Evolutionary conservation across 2,329 filamentous ascomycete species (phyloP).

Genomic region (Aaosphaeria arxii): DNA sequence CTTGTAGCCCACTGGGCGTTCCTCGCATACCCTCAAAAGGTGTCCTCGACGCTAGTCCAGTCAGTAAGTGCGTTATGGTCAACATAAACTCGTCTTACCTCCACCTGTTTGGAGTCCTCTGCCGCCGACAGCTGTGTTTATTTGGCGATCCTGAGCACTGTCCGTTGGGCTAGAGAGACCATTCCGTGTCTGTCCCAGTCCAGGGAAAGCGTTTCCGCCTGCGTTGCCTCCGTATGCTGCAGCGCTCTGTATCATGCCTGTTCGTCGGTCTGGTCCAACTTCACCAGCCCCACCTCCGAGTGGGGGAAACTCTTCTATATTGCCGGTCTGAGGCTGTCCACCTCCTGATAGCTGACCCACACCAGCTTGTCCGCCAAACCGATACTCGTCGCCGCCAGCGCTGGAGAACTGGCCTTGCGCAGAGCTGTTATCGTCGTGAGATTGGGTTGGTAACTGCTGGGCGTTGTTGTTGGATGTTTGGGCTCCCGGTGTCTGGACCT

Average conservation of each 20-base stretch:
- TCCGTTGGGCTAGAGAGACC: constrained; percentile 39
- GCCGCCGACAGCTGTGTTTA: constrained; percentile 28
- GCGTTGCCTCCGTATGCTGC: constrained; percentile 40
- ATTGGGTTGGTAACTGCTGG: constrained; percentile 42
- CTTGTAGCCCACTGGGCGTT: constrained; percentile 28
- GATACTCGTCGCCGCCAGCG: constrained; percentile 53
- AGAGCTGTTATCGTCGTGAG: constrained; percentile 34
- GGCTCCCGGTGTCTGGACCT: constrained; percentile 34
- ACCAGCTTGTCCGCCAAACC: constrained; percentile 55
- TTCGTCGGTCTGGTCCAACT: constrained; percentile 49
- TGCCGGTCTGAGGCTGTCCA: constrained; percentile 53
- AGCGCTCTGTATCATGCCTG: constrained; percentile 50
- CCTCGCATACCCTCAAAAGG: constrained; percentile 31
- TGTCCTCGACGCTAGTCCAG: constrained; percentile 20
- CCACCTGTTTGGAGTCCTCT: constrained; percentile 20
- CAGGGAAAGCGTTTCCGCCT: constrained; percentile 39
- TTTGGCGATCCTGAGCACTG: constrained; percentile 31
- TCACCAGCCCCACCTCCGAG: constrained; percentile 53
- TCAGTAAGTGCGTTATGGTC: constrained; percentile 6
- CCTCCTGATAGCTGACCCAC: constrained; percentile 50
- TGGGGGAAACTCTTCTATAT: constrained; percentile 61
- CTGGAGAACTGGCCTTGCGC: constrained; percentile 49
- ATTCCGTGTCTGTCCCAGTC: constrained; percentile 43
- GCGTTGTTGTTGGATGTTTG: constrained; percentile 39
- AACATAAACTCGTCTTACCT: constrained; percentile 10